Conservation (phyloP, 257 asterid genomes). For the Hygrophila difformis region DNA sequence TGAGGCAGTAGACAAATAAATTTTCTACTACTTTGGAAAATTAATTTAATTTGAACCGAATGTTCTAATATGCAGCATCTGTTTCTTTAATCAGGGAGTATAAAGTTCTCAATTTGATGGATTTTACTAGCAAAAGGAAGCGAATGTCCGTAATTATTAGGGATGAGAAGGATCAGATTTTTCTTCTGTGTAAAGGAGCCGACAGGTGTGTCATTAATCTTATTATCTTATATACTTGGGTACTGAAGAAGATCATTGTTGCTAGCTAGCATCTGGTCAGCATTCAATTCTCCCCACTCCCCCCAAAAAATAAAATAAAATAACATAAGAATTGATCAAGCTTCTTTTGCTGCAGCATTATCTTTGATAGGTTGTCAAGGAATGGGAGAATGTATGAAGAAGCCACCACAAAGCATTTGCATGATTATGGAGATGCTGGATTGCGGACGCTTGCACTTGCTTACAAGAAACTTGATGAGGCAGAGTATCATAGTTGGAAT, state of each 20-base stretch:
- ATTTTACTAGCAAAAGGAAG: constrained; percentile 95
- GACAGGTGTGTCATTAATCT: constrained; percentile 52
- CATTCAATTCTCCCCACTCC: not conserved
- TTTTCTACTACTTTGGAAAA: not conserved
- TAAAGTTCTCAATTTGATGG: constrained; percentile 81
- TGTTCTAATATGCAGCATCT: constrained; percentile 2
- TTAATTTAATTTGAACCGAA: constrained; percentile 5
- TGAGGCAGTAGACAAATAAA: constrained; percentile 17
- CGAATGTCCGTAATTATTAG: constrained; percentile 82
- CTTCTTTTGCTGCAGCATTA: constrained; percentile 59
- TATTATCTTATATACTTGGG: not conserved
- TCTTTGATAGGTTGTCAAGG: constrained; percentile 79
- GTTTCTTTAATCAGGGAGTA: constrained; percentile 55
- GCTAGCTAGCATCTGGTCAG: not conserved
- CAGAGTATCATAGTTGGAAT: constrained; percentile 76
- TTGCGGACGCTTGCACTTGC: constrained; percentile 91
- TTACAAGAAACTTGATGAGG: constrained; percentile 74
- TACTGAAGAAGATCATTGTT: not conserved
- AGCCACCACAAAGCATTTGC: constrained; percentile 73
- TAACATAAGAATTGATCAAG: constrained; percentile 18
- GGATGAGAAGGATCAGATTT: constrained; percentile 68
- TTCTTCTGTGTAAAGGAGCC: constrained; percentile 93
- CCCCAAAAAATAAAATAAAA: too few species aligned
- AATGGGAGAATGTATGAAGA: constrained; percentile 63
- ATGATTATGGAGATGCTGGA: constrained; percentile 93